Percentiles rank a stretch among this genome's conserved stretches.
These are phyloP conservation scores for Scolecobasidium constrictum DNA, from an alignment of 2,329 filamentous ascomycete species.

Conservation along the genomic window DNA sequence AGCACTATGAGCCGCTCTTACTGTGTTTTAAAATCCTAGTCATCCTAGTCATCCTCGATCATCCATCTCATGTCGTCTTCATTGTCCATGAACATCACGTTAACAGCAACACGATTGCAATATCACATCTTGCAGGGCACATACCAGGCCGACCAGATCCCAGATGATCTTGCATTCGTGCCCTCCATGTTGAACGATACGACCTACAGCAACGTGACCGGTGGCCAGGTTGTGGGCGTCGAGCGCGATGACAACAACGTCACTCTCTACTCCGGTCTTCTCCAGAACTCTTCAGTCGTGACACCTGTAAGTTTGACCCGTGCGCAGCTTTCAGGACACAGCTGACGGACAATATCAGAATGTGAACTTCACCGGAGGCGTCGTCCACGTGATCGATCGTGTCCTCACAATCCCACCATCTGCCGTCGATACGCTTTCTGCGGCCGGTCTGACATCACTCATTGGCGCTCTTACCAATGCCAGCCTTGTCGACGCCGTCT, in stretches of 20 bases:
- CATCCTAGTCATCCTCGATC: too few species aligned
- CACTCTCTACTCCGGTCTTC: conserved; percentile 42
- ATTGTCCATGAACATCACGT: too few species aligned
- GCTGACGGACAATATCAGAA: conserved; percentile 18
- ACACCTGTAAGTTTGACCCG: conserved; percentile 30
- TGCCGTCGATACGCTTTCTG: not conserved
- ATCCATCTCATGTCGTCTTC: too few species aligned
- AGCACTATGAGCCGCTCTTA: too few species aligned
- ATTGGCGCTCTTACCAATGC: conserved; percentile 4
- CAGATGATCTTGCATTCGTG: conserved; percentile 31
- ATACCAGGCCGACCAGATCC: conserved; percentile 27
- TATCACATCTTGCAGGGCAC: conserved; percentile 51
- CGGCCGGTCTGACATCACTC: conserved; percentile 5
- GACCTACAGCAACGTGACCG: conserved; percentile 47
- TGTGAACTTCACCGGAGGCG: conserved; percentile 32
- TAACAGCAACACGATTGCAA: too few species aligned
- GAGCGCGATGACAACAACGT: conserved; percentile 30
- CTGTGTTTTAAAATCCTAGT: too few species aligned
- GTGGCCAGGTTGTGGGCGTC: conserved; percentile 46
- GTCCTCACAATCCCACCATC: conserved; percentile 28
- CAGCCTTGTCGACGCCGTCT: conserved; percentile 5
- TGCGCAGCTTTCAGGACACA: not conserved
- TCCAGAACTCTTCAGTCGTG: conserved; percentile 37
- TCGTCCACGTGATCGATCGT: conserved; percentile 36
- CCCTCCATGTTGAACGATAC: conserved; percentile 39